Evolutionary conservation across 768 basidiomycete species (phyloP), one percentile per base, ranked within the genome.

Genomic region (Xerocomus brunneocitrinus): DNA sequence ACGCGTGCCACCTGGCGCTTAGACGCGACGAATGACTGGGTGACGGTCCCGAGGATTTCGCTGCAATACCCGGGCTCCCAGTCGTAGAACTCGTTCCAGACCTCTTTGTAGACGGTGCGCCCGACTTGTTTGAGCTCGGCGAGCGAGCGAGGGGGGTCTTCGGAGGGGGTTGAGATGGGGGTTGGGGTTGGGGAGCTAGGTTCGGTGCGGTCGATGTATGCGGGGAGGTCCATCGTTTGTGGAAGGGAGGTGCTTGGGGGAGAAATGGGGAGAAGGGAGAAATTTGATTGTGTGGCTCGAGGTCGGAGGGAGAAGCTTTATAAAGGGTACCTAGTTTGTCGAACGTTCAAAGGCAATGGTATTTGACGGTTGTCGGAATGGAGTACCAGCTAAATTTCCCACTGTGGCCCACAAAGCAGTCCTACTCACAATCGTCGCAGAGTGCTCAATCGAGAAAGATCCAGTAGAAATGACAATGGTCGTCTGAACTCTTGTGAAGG

Each of bases 51-150:
- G 42, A 74, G 58, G 7, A 65, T 56, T 1, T 64, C 58, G n/a
- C 35, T 25, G 49, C 70, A 75, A 8, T 71, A 57, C 0, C 49
- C 53, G 2, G 62, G 59, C 53, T 80, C 78, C 75, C 76, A 78
- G n/a, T 50, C 49, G 45, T 80, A 79, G 58, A 79, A 81, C 8
- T 74, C 71, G 3, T 60, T 40, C 79, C 80, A 81, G 28, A 74
- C 65, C 1, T 58, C 54, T 32, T 62, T 58, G 58, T 76, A 79
- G 30, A 73, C 61, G 4, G 49, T 41, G 4, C 61, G 57, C 4
- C 68, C 76, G 40, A 63, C 52, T 0, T 61, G 49, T 16, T 59
- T 60, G 32, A 64, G 62, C 19, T 62, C 47, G 19, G 58, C 24
- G 9, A 14, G 7, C 14, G 58, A 45, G 3, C 24, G 50, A 5